phyloP scores from a whole-genome alignment of 345 rosid species.

The Eucalyptus polyanthemos region DNA sequence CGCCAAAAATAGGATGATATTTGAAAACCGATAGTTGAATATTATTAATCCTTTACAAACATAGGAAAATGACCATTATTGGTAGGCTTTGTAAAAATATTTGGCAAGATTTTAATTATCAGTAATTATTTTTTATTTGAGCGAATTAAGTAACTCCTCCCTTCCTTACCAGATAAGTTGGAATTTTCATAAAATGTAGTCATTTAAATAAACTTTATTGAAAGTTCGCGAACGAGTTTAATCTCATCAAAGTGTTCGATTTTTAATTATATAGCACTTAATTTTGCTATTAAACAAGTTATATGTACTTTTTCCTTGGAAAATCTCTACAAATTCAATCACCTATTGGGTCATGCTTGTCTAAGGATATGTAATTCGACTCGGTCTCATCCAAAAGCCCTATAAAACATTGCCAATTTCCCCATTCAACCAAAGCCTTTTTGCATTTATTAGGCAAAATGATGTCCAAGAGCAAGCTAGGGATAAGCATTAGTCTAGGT shows the following conservation, averaged over 20 bases:
- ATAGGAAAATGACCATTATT: background rate
- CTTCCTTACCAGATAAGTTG: too few species aligned
- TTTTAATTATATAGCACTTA: too few species aligned
- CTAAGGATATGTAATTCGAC: background rate
- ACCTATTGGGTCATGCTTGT: background rate
- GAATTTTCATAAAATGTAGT: too few species aligned
- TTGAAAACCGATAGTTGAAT: background rate
- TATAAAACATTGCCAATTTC: background rate
- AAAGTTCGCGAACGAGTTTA: background rate
- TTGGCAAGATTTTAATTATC: too few species aligned
- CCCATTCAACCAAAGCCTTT: rapidly evolving
- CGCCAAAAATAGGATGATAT: background rate
- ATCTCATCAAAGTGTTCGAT: background rate
- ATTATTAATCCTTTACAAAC: background rate
- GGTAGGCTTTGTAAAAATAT: background rate
- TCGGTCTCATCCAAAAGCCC: background rate
- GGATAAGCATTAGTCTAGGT: too few species aligned
- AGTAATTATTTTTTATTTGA: too few species aligned
- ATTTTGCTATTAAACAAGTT: too few species aligned
- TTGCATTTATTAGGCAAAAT: background rate
- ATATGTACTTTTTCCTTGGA: too few species aligned
- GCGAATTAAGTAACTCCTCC: background rate
- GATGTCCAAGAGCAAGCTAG: background rate
- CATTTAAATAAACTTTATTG: background rate
- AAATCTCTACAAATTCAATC: too few species aligned